Evolutionary conservation across 306 rosid species (phyloP), one percentile per base, ranked within the genome.

Genomic region (Cicer cuneatum): DNA sequence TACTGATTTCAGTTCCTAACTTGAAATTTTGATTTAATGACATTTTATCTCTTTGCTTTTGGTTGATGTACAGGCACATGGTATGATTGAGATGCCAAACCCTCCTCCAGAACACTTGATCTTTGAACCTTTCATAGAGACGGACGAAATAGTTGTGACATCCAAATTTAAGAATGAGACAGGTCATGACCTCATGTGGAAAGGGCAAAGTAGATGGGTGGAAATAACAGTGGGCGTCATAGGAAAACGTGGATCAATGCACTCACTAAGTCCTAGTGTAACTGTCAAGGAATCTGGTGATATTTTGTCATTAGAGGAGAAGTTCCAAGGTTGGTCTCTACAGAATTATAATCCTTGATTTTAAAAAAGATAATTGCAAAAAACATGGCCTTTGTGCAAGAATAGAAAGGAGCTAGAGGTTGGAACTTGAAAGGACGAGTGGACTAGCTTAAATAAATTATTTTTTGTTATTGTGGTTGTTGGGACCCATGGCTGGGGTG

Each of bases 241-340:
- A 68, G 98, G 97, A 78, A 89, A 83, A 77, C 83, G 83, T 72
- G 97, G 97, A 80, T 86, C 90, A 56, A 88, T 93, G 90, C 88
- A 66, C 75, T 91, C 98, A 0, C 70, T 93, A 81, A 93, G 87
- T 86, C 98, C 98, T 52, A 93, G 98, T 73, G 81, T 91, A 78
- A 89, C 98, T 53, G 96, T 93, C 75, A 91, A 88, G 83, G 98
- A 93, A 81, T 86, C 83, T 73, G 98, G 98, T n/a, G 97, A 91
- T 80, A 91, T 91, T 82, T 87, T 89, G 80, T 91, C 97, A 5
- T 92, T 91, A 2, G 98, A 93, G 91, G 98, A 93, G 79, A 93
- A 93, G 84, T 93, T 93, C 76, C 98, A 93, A 87, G 98, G 98
- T 93, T 64, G 45, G 58, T 58, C 51, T 72, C 66, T 63, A 63